Conservation (phyloP, 495 filamentous ascomycete species). For the Aspergillus bertholletiae region DNA sequence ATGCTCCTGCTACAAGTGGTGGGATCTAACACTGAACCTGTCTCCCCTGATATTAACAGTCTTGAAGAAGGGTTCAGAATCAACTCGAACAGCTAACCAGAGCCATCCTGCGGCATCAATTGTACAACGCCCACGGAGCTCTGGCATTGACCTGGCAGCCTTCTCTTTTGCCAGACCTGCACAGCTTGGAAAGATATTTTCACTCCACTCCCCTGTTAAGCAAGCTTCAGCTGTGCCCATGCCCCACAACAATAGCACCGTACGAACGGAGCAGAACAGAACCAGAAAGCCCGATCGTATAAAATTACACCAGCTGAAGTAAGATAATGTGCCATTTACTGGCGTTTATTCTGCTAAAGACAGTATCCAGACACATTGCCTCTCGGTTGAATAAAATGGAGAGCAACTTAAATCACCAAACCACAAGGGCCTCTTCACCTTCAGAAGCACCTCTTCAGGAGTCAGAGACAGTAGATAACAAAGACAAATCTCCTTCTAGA, state of each 20-base stretch:
- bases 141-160: slow-evolving; percentile 26
- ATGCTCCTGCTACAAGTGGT: slow-evolving; percentile 18
- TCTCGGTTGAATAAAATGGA: neutral
- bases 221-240: neutral
- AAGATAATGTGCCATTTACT: neutral
- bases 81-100: neutral
- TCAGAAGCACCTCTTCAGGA: neutral
- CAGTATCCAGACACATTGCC: neutral
- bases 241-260: neutral
- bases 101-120: slow-evolving; percentile 17
- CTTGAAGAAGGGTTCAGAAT: neutral
- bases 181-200: slow-evolving; percentile 21
- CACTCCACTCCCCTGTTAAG: slow-evolving; percentile 15
- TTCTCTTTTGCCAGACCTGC: slow-evolving; percentile 35
- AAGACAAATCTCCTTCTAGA: neutral
- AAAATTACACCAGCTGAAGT: neutral
- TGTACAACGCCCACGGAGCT: slow-evolving; percentile 30
- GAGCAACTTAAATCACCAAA: neutral
- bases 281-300: neutral
- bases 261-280: neutral
- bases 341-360: neutral
- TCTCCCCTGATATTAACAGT: slow-evolving; percentile 14
- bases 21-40: slow-evolving; percentile 7
- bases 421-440: neutral
- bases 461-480: neutral